Percentiles rank a stretch among this genome's conserved stretches.
These are phyloP conservation scores for Neopestalotiopsis sp. DNA, from an alignment of 2,329 filamentous ascomycete genomes.

Conservation along the genomic window DNA sequence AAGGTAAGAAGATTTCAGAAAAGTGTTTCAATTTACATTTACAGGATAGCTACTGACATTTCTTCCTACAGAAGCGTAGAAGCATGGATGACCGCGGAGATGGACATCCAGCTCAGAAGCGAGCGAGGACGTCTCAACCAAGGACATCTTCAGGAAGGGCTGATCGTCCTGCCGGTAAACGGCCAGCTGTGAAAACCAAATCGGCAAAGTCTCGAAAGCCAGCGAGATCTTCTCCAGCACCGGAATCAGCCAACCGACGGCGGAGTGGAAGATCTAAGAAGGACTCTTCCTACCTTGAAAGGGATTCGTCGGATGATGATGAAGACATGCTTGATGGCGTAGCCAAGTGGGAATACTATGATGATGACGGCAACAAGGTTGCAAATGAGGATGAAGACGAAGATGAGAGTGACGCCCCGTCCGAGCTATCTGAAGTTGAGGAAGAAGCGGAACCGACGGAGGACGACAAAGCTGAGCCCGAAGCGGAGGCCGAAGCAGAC, in stretches of 20 bases:
- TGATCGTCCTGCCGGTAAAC: conserved; percentile 37
- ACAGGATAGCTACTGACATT: conserved; percentile 27
- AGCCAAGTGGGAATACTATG: conserved; percentile 61
- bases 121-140: conserved; percentile 37
- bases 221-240: conserved; percentile 35
- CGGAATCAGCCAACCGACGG: conserved; percentile 52
- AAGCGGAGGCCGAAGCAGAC: conserved; percentile 14
- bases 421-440: conserved; percentile 30
- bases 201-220: conserved; percentile 33
- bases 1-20: conserved; percentile 52
- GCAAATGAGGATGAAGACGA: conserved; percentile 31
- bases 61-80: conserved; percentile 58
- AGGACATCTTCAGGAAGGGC: conserved; percentile 37
- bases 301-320: conserved; percentile 62
- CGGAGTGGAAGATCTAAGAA: conserved; percentile 59
- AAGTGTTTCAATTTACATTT: background rate
- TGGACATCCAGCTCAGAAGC: conserved; percentile 49
- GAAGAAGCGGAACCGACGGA: conserved; percentile 25
- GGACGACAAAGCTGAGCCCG: conserved; percentile 23
- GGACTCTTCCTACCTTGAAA: conserved; percentile 58
- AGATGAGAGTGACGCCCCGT: conserved; percentile 23
- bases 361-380: conserved; percentile 40
- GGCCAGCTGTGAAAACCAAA: conserved; percentile 31
- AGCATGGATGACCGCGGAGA: conserved; percentile 55
- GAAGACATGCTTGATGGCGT: conserved; percentile 67